Evolutionary conservation across 345 rosid species (phyloP), one percentile per base, ranked within the genome.

Genomic region (Ceriops zippeliana): DNA sequence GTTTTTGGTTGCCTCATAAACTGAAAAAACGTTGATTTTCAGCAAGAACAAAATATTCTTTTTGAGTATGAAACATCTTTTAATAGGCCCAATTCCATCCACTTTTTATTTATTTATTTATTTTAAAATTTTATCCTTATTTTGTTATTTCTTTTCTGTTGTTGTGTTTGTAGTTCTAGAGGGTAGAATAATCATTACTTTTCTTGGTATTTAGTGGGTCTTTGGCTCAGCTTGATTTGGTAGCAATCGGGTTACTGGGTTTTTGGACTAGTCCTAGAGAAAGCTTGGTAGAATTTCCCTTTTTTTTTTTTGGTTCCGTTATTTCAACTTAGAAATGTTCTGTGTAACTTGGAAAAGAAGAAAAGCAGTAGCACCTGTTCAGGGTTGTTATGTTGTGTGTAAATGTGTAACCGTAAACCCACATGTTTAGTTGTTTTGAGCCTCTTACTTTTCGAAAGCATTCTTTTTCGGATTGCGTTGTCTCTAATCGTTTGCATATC

Each of bases 321-420:
- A 24, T 51, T 21, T 54, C 6, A 58, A 32, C 58, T 46, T 37
- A 60, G 70, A 65, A 52, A 22, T 58, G 64, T 73, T 42, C 66
- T 30, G 28, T 11, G 42, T 78, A 64, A 69, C 84, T 83, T 86
- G 62, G 49, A 73, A 74, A 63, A 52, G 22, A 81, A 78, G 87
- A 61, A 83, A 81, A 82, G 85, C 66, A 86, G 76, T 66, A 30
- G 7, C 26, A 26, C 10, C 5, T 70, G 60, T 61, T 69, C 5
- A 8, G 65, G 60, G 28, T 60, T 37, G 26, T 53, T 68, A 57
- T 68, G 61, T 69, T 68, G 67, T n/a, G 4, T 38, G 22, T 58
- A n/a, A 35, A 42, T 61, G 17, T 35, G 17, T 19, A 46, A 74
- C 62, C 37, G 22, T 51, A 60, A 62, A 22, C 37, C 34, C 21